These are phyloP conservation scores for Voacanga thouarsii DNA, from an alignment of 257 asterid species.

Conservation along the genomic window DNA sequence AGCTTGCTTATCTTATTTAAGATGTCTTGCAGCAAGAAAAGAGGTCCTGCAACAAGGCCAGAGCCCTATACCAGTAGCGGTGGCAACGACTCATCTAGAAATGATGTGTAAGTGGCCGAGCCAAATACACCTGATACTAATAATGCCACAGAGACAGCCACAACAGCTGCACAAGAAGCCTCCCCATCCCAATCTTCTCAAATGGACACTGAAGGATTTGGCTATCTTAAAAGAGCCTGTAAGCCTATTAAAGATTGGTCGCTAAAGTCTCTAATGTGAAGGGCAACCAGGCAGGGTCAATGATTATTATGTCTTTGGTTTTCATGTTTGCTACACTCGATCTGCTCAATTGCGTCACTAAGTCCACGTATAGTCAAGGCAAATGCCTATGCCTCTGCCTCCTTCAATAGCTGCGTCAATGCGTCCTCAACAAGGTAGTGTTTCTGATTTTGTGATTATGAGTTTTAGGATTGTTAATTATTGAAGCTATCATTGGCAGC, in stretches of 20 bases:
- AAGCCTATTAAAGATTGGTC: slow-evolving; percentile 76
- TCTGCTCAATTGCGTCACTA: slow-evolving; percentile 75
- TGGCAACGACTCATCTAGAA: not conserved
- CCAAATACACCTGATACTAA: slow-evolving; percentile 3
- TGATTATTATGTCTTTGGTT: not conserved
- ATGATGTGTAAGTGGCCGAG: not conserved
- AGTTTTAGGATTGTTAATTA: too few relatives aligned
- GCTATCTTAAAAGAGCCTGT: slow-evolving; percentile 35
- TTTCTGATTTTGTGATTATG: not conserved
- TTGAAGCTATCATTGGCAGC: not conserved
- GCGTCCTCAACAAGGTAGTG: slow-evolving; percentile 61
- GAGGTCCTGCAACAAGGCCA: slow-evolving; percentile 27
- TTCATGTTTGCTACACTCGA: slow-evolving; percentile 32
- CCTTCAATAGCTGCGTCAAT: slow-evolving; percentile 67
- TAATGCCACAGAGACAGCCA: not conserved
- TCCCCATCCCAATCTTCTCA: not conserved
- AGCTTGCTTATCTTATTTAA: too few relatives aligned
- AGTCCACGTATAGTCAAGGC: slow-evolving; percentile 58
- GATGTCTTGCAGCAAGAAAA: slow-evolving; percentile 34
- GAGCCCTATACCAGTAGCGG: slow-evolving; percentile 7
- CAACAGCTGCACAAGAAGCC: not conserved
- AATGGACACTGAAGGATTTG: slow-evolving; percentile 20
- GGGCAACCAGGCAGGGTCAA: not conserved
- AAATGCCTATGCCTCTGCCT: slow-evolving; percentile 63
- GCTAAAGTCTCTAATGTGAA: slow-evolving; percentile 72